phyloP scores from a whole-genome alignment of 106 monocot genomes.

The Allium fistulosum region DNA sequence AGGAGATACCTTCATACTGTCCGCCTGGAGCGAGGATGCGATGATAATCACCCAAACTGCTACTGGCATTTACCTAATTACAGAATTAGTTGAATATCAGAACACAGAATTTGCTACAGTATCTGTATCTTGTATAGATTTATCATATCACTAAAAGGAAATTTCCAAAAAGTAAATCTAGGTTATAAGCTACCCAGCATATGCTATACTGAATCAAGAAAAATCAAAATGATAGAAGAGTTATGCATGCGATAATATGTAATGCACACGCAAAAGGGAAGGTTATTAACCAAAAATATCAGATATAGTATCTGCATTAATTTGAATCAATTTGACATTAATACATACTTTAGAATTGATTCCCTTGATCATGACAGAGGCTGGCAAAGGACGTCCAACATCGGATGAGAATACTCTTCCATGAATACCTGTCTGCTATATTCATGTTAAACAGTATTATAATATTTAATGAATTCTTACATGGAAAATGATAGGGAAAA shows the following conservation, averaged over 20 bases:
- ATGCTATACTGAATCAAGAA: too few relatives aligned
- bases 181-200: too few relatives aligned
- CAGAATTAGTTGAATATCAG: too few relatives aligned
- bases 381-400: conserved; percentile 69
- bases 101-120: background rate
- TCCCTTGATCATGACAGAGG: conserved; percentile 61
- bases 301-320: background rate
- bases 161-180: too few relatives aligned
- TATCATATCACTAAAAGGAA: too few relatives aligned
- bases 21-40: conserved; percentile 67
- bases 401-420: conserved; percentile 79
- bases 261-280: background rate
- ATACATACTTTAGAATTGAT: conserved; percentile 56
- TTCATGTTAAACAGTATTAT: background rate
- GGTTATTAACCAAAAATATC: background rate
- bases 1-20: conserved; percentile 63
- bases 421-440: conserved; percentile 74
- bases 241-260: too few relatives aligned
- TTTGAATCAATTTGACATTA: too few relatives aligned
- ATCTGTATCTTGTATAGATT: too few relatives aligned
- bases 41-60: conserved; percentile 70
- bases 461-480: too few relatives aligned
- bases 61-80: conserved; percentile 64
- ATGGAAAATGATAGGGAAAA: too few relatives aligned
- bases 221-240: too few relatives aligned